A percentile compares a stretch with the other conserved stretches of the same genome.
phyloP scores from a whole-genome alignment of 345 rosid species.

The Brassica juncea region DNA sequence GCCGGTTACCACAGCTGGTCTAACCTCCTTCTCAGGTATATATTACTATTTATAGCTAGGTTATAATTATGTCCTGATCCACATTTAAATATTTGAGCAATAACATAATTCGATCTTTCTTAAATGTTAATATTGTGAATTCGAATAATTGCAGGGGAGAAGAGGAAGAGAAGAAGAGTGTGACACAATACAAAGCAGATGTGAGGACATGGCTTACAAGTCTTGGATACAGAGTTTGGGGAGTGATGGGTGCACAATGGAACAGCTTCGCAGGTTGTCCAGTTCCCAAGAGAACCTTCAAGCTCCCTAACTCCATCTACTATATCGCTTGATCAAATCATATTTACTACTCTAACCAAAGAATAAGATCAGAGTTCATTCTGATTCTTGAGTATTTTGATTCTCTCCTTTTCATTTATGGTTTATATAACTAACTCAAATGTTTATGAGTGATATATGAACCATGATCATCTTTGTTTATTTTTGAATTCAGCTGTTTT shows the following conservation, averaged over 20 bases:
- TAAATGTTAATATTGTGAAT: not conserved
- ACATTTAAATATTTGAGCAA: not conserved
- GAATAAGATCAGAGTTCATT: conserved; percentile 26
- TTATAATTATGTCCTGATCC: not conserved
- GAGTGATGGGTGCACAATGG: conserved; percentile 76
- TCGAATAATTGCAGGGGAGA: conserved; percentile 46
- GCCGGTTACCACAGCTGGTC: conserved; percentile 88
- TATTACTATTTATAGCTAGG: not conserved
- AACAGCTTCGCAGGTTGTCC: conserved; percentile 77
- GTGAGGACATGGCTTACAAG: conserved; percentile 51
- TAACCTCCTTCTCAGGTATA: conserved; percentile 63
- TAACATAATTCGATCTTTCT: not conserved
- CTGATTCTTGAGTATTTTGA: conserved; percentile 35
- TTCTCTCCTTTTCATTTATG: not conserved
- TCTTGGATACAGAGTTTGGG: conserved; percentile 78
- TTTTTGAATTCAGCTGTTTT: conserved; percentile 7
- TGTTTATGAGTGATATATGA: conserved; percentile 20
- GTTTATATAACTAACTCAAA: conserved; percentile 3
- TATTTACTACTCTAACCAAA: conserved; percentile 9
- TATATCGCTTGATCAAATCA: conserved; percentile 43
- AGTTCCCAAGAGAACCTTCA: conserved; percentile 67
- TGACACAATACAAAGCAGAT: conserved; percentile 61
- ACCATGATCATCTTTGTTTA: conserved; percentile 24
- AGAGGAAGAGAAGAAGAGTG: conserved; percentile 55
- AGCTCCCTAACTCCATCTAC: conserved; percentile 88